A percentile compares a stretch with the other conserved stretches of the same genome.
These are phyloP conservation scores for Ampelomyces quisqualis DNA, from an alignment of 2,329 filamentous ascomycete species.

Conservation along the genomic window DNA sequence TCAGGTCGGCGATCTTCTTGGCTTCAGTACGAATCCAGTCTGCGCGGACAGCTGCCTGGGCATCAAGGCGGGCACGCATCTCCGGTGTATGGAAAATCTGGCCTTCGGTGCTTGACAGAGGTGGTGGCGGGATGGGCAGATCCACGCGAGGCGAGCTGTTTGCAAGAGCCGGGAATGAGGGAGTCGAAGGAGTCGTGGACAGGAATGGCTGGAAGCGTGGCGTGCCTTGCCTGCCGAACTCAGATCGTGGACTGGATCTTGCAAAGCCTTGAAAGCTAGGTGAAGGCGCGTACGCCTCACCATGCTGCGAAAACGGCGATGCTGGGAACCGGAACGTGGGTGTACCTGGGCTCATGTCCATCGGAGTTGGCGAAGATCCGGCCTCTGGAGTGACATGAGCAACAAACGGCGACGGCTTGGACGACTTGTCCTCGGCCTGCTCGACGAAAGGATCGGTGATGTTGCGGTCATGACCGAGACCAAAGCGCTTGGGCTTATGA, in stretches of 20 bases:
- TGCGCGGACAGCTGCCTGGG: conserved; percentile 9
- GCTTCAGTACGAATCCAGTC: conserved; percentile 20
- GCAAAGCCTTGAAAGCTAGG: too few relatives aligned
- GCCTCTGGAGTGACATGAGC: background rate
- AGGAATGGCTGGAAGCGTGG: background rate
- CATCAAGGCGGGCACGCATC: conserved; percentile 5
- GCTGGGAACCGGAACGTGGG: background rate
- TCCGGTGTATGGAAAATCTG: background rate
- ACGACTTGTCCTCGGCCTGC: background rate
- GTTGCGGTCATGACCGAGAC: conserved; percentile 3
- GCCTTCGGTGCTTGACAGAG: conserved; percentile 1
- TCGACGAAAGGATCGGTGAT: conserved; percentile 11
- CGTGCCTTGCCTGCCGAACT: too few relatives aligned
- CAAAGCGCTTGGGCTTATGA: background rate
- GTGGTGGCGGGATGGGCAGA: conserved; percentile 7
- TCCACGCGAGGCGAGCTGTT: background rate
- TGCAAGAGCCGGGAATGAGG: background rate
- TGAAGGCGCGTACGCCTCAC: too few relatives aligned
- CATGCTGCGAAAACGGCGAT: background rate
- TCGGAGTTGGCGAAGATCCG: background rate
- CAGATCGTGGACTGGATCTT: too few relatives aligned
- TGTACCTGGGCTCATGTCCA: background rate
- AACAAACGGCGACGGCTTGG: background rate
- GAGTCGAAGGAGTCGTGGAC: background rate
- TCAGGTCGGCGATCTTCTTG: conserved; percentile 8